Base-by-base conservation (phyloP, 2,329 filamentous ascomycete genomes). In the Colletotrichum sansevieriae region DNA sequence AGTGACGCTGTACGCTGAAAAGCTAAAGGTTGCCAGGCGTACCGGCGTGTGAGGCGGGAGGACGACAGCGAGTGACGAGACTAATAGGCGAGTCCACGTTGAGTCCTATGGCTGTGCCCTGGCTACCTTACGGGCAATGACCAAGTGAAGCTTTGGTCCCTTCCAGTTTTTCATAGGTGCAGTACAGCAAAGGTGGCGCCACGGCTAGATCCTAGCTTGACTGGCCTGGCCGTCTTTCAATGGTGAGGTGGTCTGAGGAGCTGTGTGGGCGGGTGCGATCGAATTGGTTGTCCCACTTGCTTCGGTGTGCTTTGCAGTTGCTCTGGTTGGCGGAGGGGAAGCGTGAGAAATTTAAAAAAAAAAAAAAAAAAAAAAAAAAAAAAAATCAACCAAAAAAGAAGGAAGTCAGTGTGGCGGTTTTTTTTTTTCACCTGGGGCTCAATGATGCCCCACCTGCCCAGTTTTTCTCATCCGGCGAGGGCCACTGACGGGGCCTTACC, bases 381-480 rank as follows among this genome's bases (percentile, higher is more conserved):
- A 47, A 25, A 20, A 20, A 18, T 6, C 15, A 54, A 33, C 22
- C n/a, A n/a, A 41, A 51, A 61, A 61, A 61, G 47, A 44, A 49
- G 43, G 46, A 47, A 41, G 49, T 29, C n/a, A 54, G 49, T 35
- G 67, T 70, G 67, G 67, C 67, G 67, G 67, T 64, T 57, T 75
- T 77, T 75, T 75, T 54, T 57, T 49, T 52, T 72, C 55, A 35
- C 54, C 69, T 60, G 37, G 11, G 13, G 37, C 12, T 13, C 11
- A 15, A 39, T 57, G 63, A 20, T 65, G 71, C 72, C 73, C 73
- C 73, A 74, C 73, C 68, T 71, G 46, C 63, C 71, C 66, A 63
- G 29, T 61, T 72, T 72, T 71, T 63, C 57, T 68, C 57, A 43
- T 41, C 39, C 57, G 64, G 64, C 49, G 61, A 69, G 62, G 49